Conservation (phyloP, 129 eudicot species). For the Apium graveolens region DNA sequence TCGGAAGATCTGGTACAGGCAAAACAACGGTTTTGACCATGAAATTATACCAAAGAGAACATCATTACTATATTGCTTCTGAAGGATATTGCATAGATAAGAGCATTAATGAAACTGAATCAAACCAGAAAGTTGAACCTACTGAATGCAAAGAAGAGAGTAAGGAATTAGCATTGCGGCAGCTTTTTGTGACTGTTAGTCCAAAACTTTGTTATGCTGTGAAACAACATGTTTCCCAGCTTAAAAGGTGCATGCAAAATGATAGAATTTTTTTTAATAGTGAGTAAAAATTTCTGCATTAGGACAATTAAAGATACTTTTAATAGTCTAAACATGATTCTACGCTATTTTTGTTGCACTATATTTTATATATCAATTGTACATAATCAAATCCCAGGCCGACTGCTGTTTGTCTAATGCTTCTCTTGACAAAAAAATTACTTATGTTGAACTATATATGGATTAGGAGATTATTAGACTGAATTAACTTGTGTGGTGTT, state of each 20-base stretch:
- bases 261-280: no score
- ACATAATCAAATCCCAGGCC: not conserved
- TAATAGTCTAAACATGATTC: not conserved
- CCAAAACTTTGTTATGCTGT: constrained; percentile 74
- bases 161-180: constrained; percentile 30
- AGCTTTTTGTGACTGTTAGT: constrained; percentile 78
- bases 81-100: constrained; percentile 30
- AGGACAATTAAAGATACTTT: not conserved
- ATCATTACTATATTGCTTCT: constrained; percentile 39
- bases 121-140: not conserved
- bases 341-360: not conserved
- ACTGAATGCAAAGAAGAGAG: not conserved
- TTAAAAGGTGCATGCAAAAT: constrained; percentile 38
- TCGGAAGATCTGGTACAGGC: constrained; percentile 87
- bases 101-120: not conserved
- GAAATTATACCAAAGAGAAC: constrained; percentile 58
- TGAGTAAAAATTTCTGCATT: not conserved
- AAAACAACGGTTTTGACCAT: constrained; percentile 79
- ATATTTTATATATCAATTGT: not conserved
- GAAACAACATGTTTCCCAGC: constrained; percentile 46
- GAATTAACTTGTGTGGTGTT: not conserved
- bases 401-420: not conserved
- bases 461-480: not conserved
- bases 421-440: not conserved
- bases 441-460: not conserved